Evolutionary conservation across 768 basidiomycete species (phyloP).

Genomic region (Russula olivacea): DNA sequence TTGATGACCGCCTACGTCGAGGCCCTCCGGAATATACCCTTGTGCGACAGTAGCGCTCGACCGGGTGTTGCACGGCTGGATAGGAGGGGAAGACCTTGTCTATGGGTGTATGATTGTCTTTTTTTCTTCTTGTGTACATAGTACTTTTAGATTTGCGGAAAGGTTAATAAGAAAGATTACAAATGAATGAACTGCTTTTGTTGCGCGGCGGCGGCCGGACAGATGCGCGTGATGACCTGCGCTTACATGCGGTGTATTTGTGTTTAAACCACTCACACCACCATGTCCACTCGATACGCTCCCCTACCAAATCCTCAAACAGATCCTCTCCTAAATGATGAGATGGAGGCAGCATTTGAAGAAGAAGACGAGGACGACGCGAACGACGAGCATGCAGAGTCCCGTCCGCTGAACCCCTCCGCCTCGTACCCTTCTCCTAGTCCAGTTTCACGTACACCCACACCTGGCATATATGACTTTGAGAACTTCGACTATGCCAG

Average conservation of each 20-base stretch:
- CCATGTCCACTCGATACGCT: constrained; percentile 58
- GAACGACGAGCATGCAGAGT: constrained; percentile 45
- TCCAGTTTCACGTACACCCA: constrained; percentile 24
- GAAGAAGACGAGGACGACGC: constrained; percentile 65
- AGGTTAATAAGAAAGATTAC: not conserved
- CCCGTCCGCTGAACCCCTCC: constrained; percentile 46
- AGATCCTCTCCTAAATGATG: constrained; percentile 44
- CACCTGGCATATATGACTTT: constrained; percentile 60
- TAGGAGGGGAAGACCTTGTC: constrained; percentile 7
- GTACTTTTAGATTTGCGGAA: not conserved
- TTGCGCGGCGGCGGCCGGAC: not conserved
- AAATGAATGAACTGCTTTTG: not conserved
- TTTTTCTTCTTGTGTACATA: not conserved
- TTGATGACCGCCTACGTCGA: constrained; percentile 16
- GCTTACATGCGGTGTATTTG: not conserved
- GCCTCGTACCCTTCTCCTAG: constrained; percentile 23
- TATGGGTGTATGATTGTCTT: not conserved
- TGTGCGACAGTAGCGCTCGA: constrained; percentile 2
- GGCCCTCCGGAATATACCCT: not conserved
- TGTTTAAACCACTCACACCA: not conserved
- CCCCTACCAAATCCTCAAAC: constrained; percentile 55
- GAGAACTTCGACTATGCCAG: constrained; percentile 70
- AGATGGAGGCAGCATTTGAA: constrained; percentile 86
- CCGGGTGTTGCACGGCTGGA: not conserved
- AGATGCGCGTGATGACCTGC: too few relatives aligned